A percentile compares a stretch with the other conserved stretches of the same genome.
Conservation (phyloP, 176 grass and related monocot species). For the Cenchrus purpureus region DNA sequence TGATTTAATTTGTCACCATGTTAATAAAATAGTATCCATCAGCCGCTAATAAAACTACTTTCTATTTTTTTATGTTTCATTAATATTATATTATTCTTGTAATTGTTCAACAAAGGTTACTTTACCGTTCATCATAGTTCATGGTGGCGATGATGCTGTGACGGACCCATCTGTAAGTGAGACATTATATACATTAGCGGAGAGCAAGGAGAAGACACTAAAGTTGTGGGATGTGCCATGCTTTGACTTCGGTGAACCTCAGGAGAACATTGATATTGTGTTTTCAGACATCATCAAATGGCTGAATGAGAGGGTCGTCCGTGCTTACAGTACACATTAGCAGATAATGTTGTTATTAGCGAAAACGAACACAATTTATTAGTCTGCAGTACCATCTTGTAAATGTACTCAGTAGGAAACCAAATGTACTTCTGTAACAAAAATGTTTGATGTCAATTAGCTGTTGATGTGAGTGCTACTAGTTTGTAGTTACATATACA, state of each 20-base stretch:
- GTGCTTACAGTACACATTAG: too few relatives aligned
- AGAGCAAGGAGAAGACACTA: conserved; percentile 55
- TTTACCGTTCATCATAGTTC: conserved; percentile 67
- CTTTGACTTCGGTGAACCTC: conserved; percentile 60
- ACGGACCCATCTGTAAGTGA: conserved; percentile 64
- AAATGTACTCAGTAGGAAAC: too few relatives aligned
- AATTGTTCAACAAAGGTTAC: conserved; percentile 33
- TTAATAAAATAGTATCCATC: background rate
- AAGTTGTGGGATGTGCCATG: conserved; percentile 78
- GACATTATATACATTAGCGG: conserved; percentile 38
- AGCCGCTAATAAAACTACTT: too few relatives aligned
- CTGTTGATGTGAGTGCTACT: background rate
- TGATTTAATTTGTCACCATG: too few relatives aligned
- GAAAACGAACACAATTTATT: too few relatives aligned
- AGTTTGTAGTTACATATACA: background rate
- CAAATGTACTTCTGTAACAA: too few relatives aligned
- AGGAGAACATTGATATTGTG: conserved; percentile 53
- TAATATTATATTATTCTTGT: background rate
- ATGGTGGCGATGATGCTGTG: conserved; percentile 51
- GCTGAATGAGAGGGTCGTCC: conserved; percentile 46
- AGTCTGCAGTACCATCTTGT: too few relatives aligned
- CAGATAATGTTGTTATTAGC: too few relatives aligned
- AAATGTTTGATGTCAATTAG: background rate
- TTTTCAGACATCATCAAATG: conserved; percentile 66
- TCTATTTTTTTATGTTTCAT: too few relatives aligned